Evolutionary conservation across 495 filamentous ascomycete genomes (phyloP), one percentile per base, ranked within the genome.

Genomic region (Wilcoxina mikolae): DNA sequence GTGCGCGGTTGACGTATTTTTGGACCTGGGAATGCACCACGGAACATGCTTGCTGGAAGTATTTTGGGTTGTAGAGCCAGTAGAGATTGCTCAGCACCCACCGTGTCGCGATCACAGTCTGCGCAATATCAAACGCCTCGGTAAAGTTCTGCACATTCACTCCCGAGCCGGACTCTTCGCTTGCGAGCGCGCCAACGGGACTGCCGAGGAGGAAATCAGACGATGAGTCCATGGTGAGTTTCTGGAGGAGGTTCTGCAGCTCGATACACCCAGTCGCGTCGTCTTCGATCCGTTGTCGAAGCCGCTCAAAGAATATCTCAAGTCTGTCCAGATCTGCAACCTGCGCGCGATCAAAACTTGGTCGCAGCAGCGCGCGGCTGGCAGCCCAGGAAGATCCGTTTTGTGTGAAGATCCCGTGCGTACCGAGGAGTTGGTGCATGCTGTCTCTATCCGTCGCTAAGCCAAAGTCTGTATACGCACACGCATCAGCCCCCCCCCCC

Each of bases 321-420:
- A 65, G 50, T 12, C 57, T 31, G 12, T 55, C 39, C 17, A 65
- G 43, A 27, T 65, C 45, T 27, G 60, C 49, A 7, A 65, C 48
- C 28, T 75, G 73, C 11, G 70, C 68, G 11, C 73, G 71, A 22
- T 69, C 70, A 56, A 83, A 81, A 44, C 77, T 74, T 0, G 72
- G 78, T 0, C 74, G 71, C 23, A 83, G 69, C 25, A 81, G 62
- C 15, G 71, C 71, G 12, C 79, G 71, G 1, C 76, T 78, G 4
- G 71, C 73, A 29, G 71, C 68, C 77, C 77, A 80, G 5, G 66
- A 54, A 31, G 48, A 27, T 0, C 77, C 76, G 22, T 79, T 74
- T 49, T 76, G 71, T 0, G 72, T 71, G 58, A 80, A 79, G 52
- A 80, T 77, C 3, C 76, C 76, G 12, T 73, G 66, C 2, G 42